Base-by-base conservation (phyloP, 306 rosid species). In the Purshia tridentata region DNA sequence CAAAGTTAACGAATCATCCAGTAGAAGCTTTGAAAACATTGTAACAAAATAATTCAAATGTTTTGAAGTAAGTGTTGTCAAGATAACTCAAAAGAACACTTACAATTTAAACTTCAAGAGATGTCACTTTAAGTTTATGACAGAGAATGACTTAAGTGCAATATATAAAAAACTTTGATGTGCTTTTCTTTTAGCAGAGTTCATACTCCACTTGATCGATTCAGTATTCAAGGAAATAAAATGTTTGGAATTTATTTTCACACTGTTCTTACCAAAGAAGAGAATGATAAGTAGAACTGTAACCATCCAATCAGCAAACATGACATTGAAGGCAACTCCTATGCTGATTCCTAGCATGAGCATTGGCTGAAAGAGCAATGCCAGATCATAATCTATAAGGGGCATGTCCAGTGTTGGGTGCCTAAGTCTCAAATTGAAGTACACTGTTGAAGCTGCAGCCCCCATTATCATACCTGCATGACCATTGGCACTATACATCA, bases 291-390 rank as follows among this genome's bases (percentile, higher is more conserved):
- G 88, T 8, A 91, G 84, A 86, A 89, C 85, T 4, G 96, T 89
- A 65, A 89, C 84, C 96, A 91, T 89, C 96, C 96, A 91, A 78
- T 91, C 96, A 5, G 96, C 90, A 81, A 87, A 91, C 75, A 91
- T 82, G 74, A 91, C 97, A 42, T 86, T 91, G 76, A 91, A 87
- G 9, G 87, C 83, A 7, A 91, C 97, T 12, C 97, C 97, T 8
- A 91, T 89, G 85, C 92, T 91, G 64, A 91, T 84, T 52, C 97
- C 97, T 23, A 89, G 88, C 92, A 91, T 84, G n/a, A 89, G 89
- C 73, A 81, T 80, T 3, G 97, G 97, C 82, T 85, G 89, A 70
- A 87, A 87, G 68, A 91, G 91, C 80, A 87, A 69, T 0, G 91
- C 94, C 62, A 91, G 72, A 77, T 91, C 85, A 70, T 91, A 91